Base-by-base conservation (phyloP, 257 asterid species). In the Prunella vulgaris region DNA sequence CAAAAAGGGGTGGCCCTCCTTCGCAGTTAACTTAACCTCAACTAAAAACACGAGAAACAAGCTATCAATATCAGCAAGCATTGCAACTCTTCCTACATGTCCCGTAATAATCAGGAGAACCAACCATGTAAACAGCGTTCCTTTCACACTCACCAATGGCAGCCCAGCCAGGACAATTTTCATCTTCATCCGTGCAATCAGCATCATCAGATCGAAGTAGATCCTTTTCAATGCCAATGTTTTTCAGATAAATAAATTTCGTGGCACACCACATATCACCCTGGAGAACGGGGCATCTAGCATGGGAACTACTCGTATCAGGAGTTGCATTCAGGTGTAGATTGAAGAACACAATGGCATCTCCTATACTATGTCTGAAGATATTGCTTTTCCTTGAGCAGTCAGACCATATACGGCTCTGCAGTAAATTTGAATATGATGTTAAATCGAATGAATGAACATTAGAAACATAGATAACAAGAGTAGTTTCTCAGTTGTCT, bases 61-160 rank as follows among this genome's bases (percentile, higher is more conserved):
- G 35, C 38, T 40, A 54, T 79, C 73, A 18, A 37, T n/a, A 49
- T 71, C 65, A 33, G 69, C 98, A 93, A 30, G 83, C 89, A 32
- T 81, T 84, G 79, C 98, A 93, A 57, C 98, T 93, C 89, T 85
- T 93, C 84, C 95, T 85, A 80, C 98, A 93, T 15, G 97, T 76
- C 20, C 98, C 97, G 10, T 84, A 85, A 70, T 93, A 90, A 76
- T 93, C 98, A 63, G 92, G 83, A 35, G 98, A 81, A 67, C 97
- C 98, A 57, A 84, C 66, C 98, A 93, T 90, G 81, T 85, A 93
- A 61, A 90, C 81, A 2, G 95, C 71, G 69, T 93, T 93, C 74
- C 81, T 83, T 56, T 82, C 57, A 54, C 98, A 93, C 91, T 90
- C 98, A 58, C 98, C 98, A 1, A 63, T 72, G 60, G 95, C 85